Conservation (phyloP, 2,329 filamentous ascomycete genomes). For the Apiospora marii region DNA sequence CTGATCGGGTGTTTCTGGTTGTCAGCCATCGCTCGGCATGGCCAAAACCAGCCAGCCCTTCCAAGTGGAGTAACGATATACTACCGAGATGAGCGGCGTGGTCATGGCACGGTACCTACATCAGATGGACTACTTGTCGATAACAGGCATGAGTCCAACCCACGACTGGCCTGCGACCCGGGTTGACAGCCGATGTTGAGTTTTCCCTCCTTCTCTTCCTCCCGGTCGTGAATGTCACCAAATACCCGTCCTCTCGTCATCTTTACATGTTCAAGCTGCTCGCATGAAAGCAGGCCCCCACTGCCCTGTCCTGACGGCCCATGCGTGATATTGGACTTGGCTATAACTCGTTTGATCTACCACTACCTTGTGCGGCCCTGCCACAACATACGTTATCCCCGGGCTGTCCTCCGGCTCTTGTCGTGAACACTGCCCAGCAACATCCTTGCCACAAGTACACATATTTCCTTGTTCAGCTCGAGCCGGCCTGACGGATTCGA, state of each 20-base stretch:
- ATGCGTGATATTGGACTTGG: slow-evolving; percentile 25
- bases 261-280: background rate
- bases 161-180: background rate
- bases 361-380: slow-evolving; percentile 17
- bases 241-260: background rate
- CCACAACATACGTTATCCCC: slow-evolving; percentile 22
- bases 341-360: slow-evolving; percentile 28
- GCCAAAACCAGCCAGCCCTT: slow-evolving; percentile 1
- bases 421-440: slow-evolving; percentile 17
- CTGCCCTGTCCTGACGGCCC: slow-evolving; percentile 16
- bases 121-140: background rate
- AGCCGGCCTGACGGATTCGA: slow-evolving; percentile 8
- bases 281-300: slow-evolving; percentile 23
- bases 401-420: slow-evolving; percentile 2
- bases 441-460: slow-evolving; percentile 3
- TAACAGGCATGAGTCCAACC: background rate
- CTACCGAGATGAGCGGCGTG: slow-evolving; percentile 15
- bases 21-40: slow-evolving; percentile 15
- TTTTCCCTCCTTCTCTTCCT: background rate
- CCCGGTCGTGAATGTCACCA: background rate
- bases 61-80: slow-evolving; percentile 17
- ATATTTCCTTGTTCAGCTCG: background rate
- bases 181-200: background rate
- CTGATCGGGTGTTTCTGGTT: slow-evolving; percentile 16
- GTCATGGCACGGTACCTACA: slow-evolving; percentile 10